phyloP scores from a whole-genome alignment of 208 protist genomes.

The Trypanosomatidae sp. region DNA sequence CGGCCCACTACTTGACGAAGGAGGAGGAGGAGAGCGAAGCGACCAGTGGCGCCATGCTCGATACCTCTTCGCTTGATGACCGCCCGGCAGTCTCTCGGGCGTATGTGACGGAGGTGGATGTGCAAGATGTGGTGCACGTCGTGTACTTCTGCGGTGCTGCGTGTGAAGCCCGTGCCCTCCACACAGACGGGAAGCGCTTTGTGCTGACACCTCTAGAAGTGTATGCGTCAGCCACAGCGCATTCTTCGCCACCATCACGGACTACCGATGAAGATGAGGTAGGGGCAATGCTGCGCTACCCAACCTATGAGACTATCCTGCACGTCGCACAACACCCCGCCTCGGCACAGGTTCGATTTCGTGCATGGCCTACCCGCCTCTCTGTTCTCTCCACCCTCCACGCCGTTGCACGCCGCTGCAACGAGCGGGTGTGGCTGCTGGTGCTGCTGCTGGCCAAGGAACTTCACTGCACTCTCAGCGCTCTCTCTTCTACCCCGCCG shows the following conservation, averaged over 20 bases:
- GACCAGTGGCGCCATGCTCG: too few species aligned
- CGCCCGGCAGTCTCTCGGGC: background rate
- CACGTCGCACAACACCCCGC: constrained; percentile 1
- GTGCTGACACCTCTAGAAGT: background rate
- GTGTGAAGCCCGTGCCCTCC: constrained; percentile 9
- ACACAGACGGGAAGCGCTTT: constrained; percentile 27
- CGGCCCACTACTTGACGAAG: too few species aligned
- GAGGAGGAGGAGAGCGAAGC: background rate
- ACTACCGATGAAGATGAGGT: too few species aligned
- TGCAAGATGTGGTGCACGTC: constrained; percentile 1
- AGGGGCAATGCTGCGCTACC: constrained; percentile 7
- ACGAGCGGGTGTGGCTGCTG: constrained; percentile 51
- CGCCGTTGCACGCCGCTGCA: constrained; percentile 34
- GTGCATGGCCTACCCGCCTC: constrained; percentile 31
- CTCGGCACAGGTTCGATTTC: background rate
- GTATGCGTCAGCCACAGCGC: background rate
- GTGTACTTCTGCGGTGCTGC: constrained; percentile 22
- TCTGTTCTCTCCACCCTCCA: constrained; percentile 35
- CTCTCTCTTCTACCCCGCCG: background rate
- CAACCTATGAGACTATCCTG: constrained; percentile 3
- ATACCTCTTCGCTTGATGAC: too few species aligned
- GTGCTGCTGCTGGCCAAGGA: constrained; percentile 32
- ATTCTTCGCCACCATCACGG: too few species aligned
- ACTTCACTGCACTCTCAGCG: constrained; percentile 6
- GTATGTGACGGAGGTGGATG: constrained; percentile 23